These are phyloP conservation scores for Lonicera japonica DNA, from an alignment of 129 eudicot genomes.

Conservation along the genomic window DNA sequence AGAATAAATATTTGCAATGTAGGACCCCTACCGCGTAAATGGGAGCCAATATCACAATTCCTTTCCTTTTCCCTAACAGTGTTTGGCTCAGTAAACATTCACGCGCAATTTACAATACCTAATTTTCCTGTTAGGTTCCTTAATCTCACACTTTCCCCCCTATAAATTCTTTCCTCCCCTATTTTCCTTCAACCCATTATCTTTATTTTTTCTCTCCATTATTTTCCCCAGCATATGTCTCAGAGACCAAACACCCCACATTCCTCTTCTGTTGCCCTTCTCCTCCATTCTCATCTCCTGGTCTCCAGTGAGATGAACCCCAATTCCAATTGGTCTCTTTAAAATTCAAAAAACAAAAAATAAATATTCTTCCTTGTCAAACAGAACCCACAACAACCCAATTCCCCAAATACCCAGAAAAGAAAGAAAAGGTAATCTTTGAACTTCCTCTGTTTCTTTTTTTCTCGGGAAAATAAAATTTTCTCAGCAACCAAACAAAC, in stretches of 20 bases:
- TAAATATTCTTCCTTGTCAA: too few relatives aligned
- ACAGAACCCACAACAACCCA: background rate
- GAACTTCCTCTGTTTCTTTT: background rate
- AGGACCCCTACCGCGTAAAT: background rate
- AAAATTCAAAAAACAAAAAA: background rate
- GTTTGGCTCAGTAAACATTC: too few relatives aligned
- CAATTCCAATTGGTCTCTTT: conserved; percentile 34
- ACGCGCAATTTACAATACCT: too few relatives aligned
- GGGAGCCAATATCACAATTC: too few relatives aligned
- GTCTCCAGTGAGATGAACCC: conserved; percentile 68
- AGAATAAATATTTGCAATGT: too few relatives aligned
- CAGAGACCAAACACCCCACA: conserved; percentile 53
- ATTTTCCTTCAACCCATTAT: background rate
- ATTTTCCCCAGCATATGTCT: conserved; percentile 38
- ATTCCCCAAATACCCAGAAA: background rate
- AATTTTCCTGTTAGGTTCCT: too few relatives aligned
- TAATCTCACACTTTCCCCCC: background rate
- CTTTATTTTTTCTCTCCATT: background rate
- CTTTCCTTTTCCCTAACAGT: too few relatives aligned
- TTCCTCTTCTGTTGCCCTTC: conserved; percentile 49
- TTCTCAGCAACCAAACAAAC: background rate
- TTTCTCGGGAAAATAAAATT: background rate
- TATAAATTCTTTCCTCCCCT: background rate
- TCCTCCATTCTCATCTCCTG: conserved; percentile 63
- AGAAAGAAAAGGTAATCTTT: too few relatives aligned